Evolutionary conservation across 192 early-diverging fungal genomes (phyloP).

Genomic region (Gaertneriomyces sp.): DNA sequence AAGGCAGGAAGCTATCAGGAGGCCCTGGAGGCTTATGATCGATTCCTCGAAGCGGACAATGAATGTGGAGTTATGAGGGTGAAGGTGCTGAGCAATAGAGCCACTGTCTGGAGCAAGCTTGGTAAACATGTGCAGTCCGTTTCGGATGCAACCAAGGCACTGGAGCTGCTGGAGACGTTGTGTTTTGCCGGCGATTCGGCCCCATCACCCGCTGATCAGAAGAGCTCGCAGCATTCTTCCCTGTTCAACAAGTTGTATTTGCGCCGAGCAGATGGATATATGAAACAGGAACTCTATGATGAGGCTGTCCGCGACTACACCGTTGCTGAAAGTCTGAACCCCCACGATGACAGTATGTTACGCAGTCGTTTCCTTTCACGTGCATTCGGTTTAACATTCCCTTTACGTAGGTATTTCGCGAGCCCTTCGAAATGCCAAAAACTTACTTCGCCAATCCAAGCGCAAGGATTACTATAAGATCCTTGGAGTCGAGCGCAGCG

Average conservation of each 20-base stretch:
- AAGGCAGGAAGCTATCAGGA: constrained; percentile 48
- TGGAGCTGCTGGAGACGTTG: constrained; percentile 54
- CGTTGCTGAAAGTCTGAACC: constrained; percentile 54
- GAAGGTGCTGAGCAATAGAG: constrained; percentile 72
- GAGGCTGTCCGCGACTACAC: constrained; percentile 79
- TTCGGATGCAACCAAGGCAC: constrained; percentile 61
- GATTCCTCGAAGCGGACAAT: constrained; percentile 63
- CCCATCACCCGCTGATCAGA: constrained; percentile 33
- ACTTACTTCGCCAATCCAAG: constrained; percentile 65
- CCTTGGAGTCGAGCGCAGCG: constrained; percentile 69
- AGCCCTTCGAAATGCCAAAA: constrained; percentile 59
- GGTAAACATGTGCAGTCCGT: constrained; percentile 53
- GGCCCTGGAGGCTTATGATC: constrained; percentile 67
- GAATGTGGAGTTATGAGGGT: constrained; percentile 59
- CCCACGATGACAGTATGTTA: constrained; percentile 54
- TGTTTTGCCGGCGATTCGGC: constrained; percentile 28
- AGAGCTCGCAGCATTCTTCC: constrained; percentile 35
- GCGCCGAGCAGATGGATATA: constrained; percentile 69
- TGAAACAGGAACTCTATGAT: constrained; percentile 70
- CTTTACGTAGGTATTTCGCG: constrained; percentile 37
- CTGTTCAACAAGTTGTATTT: constrained; percentile 74
- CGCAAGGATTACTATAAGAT: constrained; percentile 98
- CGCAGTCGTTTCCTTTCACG: background rate
- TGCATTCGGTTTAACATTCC: constrained; percentile 8
- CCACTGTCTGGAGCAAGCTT: constrained; percentile 49